Evolutionary conservation across 495 filamentous ascomycete species (phyloP), one percentile per base, ranked within the genome.

Genomic region (Astrocystis sublimbata): DNA sequence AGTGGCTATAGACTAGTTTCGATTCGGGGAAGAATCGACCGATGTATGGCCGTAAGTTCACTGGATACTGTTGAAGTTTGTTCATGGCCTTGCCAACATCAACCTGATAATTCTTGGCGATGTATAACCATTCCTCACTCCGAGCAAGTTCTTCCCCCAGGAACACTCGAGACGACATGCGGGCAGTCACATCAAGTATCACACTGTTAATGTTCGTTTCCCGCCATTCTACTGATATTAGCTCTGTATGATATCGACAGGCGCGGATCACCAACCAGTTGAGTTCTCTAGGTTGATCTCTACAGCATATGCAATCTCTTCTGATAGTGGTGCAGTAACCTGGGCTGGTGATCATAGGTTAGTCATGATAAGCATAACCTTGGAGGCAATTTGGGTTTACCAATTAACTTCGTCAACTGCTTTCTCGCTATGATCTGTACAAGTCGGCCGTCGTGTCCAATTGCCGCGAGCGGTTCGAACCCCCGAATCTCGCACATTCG

Each of bases 331-430:
- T 55, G 67, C 65, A 1, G 68, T 73, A 21, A 76, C 67, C 10
- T 70, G 65, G 42, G 63, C 75, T 77, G 40, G n/a, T n/a, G n/a
- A n/a, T 30, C 12, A n/a, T 53, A 21, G 31, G n/a, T 54, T 17
- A 60, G 57, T n/a, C 24, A 24, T 1, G 33, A 26, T 13, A 13
- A 40, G 13, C 61, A n/a, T 10, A 12, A 46, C 8, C 8, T n/a
- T 7, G 31, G 40, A 15, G 45, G 31, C 12, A 40, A 23, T 10
- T 59, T 61, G 13, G 66, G 64, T 58, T 65, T 70, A 67, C 73
- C 73, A 19, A 83, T 72, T 15, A 75, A 64, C 64, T 81, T 81
- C 9, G 80, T 83, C 6, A 86, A 66, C 54, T 81, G 71, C 33
- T 72, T 78, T 55, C 68, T 78, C 40, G 81, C 73, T 23, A 79